Evolutionary conservation across 139 green algal genomes (phyloP), one percentile per base, ranked within the genome.

Genomic region (Pleodorina starrii): DNA sequence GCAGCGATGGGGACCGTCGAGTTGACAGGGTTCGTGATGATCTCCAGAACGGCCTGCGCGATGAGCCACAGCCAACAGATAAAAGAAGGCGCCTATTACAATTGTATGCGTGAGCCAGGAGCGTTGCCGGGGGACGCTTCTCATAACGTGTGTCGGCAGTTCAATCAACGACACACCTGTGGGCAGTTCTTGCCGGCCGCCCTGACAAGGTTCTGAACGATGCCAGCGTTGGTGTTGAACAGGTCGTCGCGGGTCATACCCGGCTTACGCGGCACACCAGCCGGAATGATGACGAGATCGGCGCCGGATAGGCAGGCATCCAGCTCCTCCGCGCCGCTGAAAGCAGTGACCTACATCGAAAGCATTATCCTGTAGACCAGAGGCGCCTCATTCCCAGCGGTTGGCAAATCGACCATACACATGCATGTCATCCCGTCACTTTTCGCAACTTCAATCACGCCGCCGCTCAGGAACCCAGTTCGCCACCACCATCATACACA

Each of bases 11-110:
- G 98, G 2, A 99, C 98, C 6, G 98, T 99, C 60, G 97, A 99
- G 96, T 99, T 99, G 57, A 99, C 98, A 1, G 98, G 98, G 95
- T 99, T 99, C 88, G 96, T 98, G 92, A 99, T 99, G 90, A 99
- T 97, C 87, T 96, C 95, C 16, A 99, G 83, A 80, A 97, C 93
- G 25, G 96, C 96, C 91, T 94, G 82, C 35, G 48, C 12, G 21
- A 66, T 76, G 29, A 60, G n/a, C n/a, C n/a, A n/a, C n/a, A n/a
- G n/a, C n/a, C n/a, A n/a, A n/a, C n/a, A n/a, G n/a, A n/a, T n/a
- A n/a, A n/a, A n/a, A n/a, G n/a, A n/a, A n/a, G n/a, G n/a, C n/a
- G n/a, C n/a, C n/a, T n/a, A n/a, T n/a, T n/a, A n/a, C n/a, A n/a
- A n/a, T n/a, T n/a, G n/a, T n/a, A n/a, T n/a, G n/a, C n/a, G n/a